Conservation (phyloP, 78 protist genomes). For the Thecamonas trahens region DNA sequence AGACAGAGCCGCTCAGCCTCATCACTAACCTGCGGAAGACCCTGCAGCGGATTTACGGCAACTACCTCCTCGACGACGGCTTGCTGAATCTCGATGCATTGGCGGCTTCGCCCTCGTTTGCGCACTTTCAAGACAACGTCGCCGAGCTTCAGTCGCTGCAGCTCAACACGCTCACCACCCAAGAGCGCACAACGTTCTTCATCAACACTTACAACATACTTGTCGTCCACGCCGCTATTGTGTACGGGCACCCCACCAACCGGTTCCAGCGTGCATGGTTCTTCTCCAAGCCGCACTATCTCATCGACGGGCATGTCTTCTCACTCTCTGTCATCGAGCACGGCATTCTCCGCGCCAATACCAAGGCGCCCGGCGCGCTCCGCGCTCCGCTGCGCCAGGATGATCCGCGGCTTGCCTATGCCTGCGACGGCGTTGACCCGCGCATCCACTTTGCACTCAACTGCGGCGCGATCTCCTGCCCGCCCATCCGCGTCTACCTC, state of each 20-base stretch:
- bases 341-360: background rate
- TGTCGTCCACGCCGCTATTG: background rate
- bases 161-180: background rate
- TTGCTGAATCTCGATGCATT: background rate
- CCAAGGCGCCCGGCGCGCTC: background rate
- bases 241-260: background rate
- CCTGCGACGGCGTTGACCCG: background rate
- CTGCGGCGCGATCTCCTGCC: background rate
- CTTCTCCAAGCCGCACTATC: background rate
- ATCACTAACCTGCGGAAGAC: too few relatives aligned
- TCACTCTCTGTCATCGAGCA: slow-evolving; percentile 8
- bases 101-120: background rate
- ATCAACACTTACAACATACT: background rate
- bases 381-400: background rate
- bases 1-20: too few relatives aligned
- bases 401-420: background rate
- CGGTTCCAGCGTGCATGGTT: background rate
- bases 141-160: background rate
- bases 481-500: background rate
- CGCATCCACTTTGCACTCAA: background rate
- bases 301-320: background rate
- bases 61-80: too few relatives aligned
- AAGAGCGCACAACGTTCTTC: background rate
- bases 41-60: too few relatives aligned
- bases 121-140: background rate